A percentile compares a stretch with the other conserved stretches of the same genome.
Conservation (phyloP, 345 rosid genomes). For the Eucalyptus melliodora region DNA sequence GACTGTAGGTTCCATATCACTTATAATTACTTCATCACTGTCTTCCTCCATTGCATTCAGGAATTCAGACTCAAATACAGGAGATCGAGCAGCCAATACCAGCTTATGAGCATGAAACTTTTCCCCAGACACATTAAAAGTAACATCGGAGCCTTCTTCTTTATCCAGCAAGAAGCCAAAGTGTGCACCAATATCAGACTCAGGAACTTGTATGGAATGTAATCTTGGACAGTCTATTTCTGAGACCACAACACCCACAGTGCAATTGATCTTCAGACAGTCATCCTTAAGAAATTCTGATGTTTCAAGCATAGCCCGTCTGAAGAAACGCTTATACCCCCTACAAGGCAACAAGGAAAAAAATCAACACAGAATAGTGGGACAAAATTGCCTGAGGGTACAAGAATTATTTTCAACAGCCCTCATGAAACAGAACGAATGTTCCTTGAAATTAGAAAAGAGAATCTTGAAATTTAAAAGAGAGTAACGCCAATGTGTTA, state of each 20-base stretch:
- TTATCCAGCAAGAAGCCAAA: constrained; percentile 76
- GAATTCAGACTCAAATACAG: constrained; percentile 66
- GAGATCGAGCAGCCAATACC: constrained; percentile 79
- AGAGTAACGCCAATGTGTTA: neutral
- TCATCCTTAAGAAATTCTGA: constrained; percentile 88
- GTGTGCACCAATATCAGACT: constrained; percentile 75
- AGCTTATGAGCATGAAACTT: constrained; percentile 76
- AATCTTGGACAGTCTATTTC: constrained; percentile 69
- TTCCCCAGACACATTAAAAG: constrained; percentile 63
- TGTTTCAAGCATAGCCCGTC: constrained; percentile 63
- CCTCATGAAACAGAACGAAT: neutral
- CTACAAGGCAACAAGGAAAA: constrained; percentile 13
- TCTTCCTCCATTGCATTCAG: constrained; percentile 51
- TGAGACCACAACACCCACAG: constrained; percentile 91
- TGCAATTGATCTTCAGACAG: constrained; percentile 80
- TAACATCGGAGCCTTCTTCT: constrained; percentile 71
- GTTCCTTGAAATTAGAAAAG: neutral
- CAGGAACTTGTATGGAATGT: constrained; percentile 79
- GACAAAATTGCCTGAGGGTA: neutral
- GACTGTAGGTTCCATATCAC: constrained; percentile 78
- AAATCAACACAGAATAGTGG: neutral
- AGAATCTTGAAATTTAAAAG: neutral
- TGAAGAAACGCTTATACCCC: constrained; percentile 93
- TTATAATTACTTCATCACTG: constrained; percentile 30
- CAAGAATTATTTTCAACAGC: neutral